Evolutionary conservation across 2,329 filamentous ascomycete genomes (phyloP), one percentile per base, ranked within the genome.

Genomic region (Fonsecaea pedrosoi): DNA sequence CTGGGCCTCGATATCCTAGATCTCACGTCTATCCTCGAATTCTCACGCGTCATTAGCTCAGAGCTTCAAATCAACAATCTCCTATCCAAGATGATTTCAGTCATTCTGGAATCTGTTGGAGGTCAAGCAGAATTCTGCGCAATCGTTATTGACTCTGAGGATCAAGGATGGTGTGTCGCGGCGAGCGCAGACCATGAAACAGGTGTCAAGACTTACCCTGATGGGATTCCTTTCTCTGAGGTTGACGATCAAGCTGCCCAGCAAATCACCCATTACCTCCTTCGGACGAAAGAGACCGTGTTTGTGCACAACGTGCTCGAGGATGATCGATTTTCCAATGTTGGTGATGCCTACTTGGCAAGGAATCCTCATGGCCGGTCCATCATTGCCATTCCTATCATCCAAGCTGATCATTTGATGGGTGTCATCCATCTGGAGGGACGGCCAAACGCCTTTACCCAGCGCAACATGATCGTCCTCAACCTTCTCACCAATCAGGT

Each of bases 271-370:
- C 81, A 87, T 53, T 89, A 89, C 73, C 83, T 86, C 1, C 79
- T 89, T 68, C 84, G 87, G 18, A 89, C 87, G 69, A 83, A 84
- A 62, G 87, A 90, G 70, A 83, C 82, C n/a, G 85, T 90, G 2
- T 86, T 89, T 59, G 80, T 89, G 12, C 86, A 87, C 62, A 89
- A 89, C 68, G 79, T 89, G 2, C 79, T 89, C 1, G 86, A 89
- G 53, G 87, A 90, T 70, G 87, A 89, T 69, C 82, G 87, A 4
- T 90, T 90, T 70, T 85, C 85, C 21, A 88, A 87, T 64, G 85
- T 88, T 9, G 83, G 82, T 5, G 82, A 86, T 15, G 78, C 82
- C 0, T 89, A 88, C 73, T 78, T 86, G 15, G 78, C 82, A 54
- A 78, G 82, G 54, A 84, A 87, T 69, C 86, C 86, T 0, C 79